Conservation (phyloP, 2,329 filamentous ascomycete species). For the Xylariaceae sp. region DNA sequence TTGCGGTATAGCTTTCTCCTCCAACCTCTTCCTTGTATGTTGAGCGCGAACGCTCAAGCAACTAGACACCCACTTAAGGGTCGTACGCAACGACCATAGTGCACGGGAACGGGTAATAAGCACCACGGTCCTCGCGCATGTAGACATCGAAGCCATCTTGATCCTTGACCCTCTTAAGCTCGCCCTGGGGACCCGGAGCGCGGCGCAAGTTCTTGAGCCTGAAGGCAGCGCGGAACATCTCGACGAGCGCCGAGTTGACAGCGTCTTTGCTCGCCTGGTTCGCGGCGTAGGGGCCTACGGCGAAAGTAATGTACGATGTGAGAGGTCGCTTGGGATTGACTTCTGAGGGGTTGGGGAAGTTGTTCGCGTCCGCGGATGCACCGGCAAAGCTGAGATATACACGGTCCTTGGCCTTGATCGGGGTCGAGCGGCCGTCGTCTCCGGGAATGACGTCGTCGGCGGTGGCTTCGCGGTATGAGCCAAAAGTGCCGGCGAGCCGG, state of each 20-base stretch:
- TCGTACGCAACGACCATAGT: constrained; percentile 37
- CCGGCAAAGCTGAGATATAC: constrained; percentile 59
- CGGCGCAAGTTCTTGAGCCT: constrained; percentile 56
- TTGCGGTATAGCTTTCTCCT: too few species aligned
- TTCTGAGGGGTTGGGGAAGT: constrained; percentile 58
- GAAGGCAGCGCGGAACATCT: constrained; percentile 66
- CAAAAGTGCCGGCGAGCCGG: constrained; percentile 61
- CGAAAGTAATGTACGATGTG: constrained; percentile 62
- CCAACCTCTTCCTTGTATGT: too few species aligned
- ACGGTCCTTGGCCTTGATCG: constrained; percentile 52
- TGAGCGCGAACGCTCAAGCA: neutral
- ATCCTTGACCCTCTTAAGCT: constrained; percentile 61
- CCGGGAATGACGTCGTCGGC: constrained; percentile 43
- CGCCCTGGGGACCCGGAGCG: constrained; percentile 60
- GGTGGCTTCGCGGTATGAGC: constrained; percentile 55
- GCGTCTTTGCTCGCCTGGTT: constrained; percentile 57
- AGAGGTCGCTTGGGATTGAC: constrained; percentile 62
- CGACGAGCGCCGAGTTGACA: too few species aligned
- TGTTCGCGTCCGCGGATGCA: constrained; percentile 51
- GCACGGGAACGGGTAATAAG: constrained; percentile 41
- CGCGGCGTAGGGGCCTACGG: constrained; percentile 59
- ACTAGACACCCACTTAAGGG: neutral
- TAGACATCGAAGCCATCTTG: constrained; percentile 56
- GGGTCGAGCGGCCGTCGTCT: constrained; percentile 48
- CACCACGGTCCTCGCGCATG: constrained; percentile 62